Evolutionary conservation across 164 flowering plant species (phyloP), one percentile per base, ranked within the genome.

Genomic region (Chloranthus sessilifolius): DNA sequence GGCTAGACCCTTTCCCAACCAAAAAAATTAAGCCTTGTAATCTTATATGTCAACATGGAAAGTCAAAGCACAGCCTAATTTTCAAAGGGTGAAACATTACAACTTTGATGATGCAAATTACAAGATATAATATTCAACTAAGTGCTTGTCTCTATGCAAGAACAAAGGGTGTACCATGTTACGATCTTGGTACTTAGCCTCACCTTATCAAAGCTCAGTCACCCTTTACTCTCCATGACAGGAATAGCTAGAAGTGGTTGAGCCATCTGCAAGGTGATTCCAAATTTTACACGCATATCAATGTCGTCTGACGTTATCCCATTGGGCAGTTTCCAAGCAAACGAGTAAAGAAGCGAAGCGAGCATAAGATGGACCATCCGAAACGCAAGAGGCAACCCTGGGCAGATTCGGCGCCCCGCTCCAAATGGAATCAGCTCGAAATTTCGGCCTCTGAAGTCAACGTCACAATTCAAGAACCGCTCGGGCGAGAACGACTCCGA

Each of bases 361-460:
- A 65, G 16, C 56, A 55, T 55, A 30, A 65, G 26, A 42, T 49
- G 60, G 20, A 59, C 29, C 56, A 60, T 54, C 37, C 61, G 14
- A 0, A 25, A 26, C 0, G 47, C 69, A 21, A 65, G 28, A 11
- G 65, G 58, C 36, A 59, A 9, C 8, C 69, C 69, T 0, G 54
- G 60, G 24, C 69, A 65, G 3, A 60, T 65, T 24, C 69, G 30
- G 2, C 69, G 25, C 7, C 65, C 69, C 0, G 51, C 57, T 5
- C 69, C 69, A 7, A 65, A 65, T 0, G 69, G 69, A 23, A 60
- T 50, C 4, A 60, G 51, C 44, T 59, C 62, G 21, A 58, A 64
- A 15, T 53, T 15, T 4, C 30, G 42, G 1, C 68, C 63, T 23
- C 29, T 52, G 4, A 52, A 7, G 33, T 64, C 63, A 16, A 64